Evolutionary conservation across 225 moss, liverwort and hornwort species (phyloP), one percentile per base, ranked within the genome.

Genomic region (Pseudoscleropodium purum): DNA sequence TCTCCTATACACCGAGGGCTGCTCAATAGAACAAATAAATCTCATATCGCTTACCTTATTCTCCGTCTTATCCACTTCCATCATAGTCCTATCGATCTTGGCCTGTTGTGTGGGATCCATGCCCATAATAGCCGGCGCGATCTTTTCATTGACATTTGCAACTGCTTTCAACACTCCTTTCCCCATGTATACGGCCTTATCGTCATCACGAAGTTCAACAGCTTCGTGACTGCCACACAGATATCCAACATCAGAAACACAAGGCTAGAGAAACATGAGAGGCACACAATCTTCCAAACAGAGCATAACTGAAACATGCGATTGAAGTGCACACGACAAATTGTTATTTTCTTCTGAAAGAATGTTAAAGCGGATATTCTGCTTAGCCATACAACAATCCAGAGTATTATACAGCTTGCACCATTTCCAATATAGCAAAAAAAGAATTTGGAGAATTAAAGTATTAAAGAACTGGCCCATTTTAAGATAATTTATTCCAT

Each of bases 121-220:
- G 86, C 97, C 97, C 90, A 96, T 81, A 67, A 99, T 91, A 47
- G 96, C 95, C 72, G 97, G 96, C 45, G 92, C 96, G 70, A 99
- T 99, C 88, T 94, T 96, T 18, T 96, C 97, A 91, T 97, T 99
- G 39, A 97, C 91, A 92, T 99, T 99, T 26, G 94, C 90, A 84
- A 97, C 96, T 23, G 99, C 99, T 93, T 97, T 99, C 94, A 96
- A 91, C 63, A 99, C 99, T 78, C 99, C 99, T 91, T 97, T 99
- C 67, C 99, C 99, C 92, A 96, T 89, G 81, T 95, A 99, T 23
- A 95, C 93, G 64, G 92, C 85, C 92, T 97, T 97, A 86, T 99
- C 99, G 70, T 93, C 94, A 91, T 99, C 99, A 86, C 99, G 94
- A 89, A 99, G 95, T 93, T 99, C 99, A 88, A 97, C 96, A 61